These are phyloP conservation scores for Linum usitatissimum DNA, from an alignment of 345 rosid species.

Conservation along the genomic window DNA sequence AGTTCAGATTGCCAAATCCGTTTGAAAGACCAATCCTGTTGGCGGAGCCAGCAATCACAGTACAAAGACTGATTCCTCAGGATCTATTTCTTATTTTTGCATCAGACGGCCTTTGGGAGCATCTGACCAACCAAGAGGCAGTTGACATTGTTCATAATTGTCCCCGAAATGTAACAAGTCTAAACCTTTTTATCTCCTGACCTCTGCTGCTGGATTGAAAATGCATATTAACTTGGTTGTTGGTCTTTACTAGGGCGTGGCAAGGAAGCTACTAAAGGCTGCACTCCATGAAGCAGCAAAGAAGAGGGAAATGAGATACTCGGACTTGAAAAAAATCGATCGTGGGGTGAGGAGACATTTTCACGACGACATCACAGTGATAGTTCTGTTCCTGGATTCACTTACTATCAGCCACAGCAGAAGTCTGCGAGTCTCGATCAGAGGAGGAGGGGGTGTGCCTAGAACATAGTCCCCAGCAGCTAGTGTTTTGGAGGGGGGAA, in stretches of 20 bases:
- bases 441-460: conserved; percentile 40
- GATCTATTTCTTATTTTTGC: conserved; percentile 94
- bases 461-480: conserved; percentile 8
- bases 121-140: conserved; percentile 86
- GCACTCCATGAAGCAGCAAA: conserved; percentile 84
- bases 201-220: conserved; percentile 2
- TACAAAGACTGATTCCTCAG: conserved; percentile 58
- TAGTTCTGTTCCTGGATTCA: conserved; percentile 70
- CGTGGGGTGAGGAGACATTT: conserved; percentile 94
- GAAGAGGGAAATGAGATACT: conserved; percentile 91
- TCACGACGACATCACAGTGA: conserved; percentile 86
- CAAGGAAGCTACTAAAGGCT: conserved; percentile 61
- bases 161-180: conserved; percentile 63
- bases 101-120: conserved; percentile 98
- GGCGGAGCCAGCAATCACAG: conserved; percentile 76
- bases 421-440: conserved; percentile 49
- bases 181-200: neutral
- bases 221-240: neutral
- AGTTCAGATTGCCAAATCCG: conserved; percentile 64
- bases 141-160: conserved; percentile 71
- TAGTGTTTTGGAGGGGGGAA: neutral
- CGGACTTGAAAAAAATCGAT: conserved; percentile 88
- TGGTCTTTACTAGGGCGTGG: conserved; percentile 46
- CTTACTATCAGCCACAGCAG: conserved; percentile 34
- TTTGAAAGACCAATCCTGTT: conserved; percentile 69